phyloP scores from a whole-genome alignment of 2,329 filamentous ascomycete genomes.

The Sporothrix brasiliensis region DNA sequence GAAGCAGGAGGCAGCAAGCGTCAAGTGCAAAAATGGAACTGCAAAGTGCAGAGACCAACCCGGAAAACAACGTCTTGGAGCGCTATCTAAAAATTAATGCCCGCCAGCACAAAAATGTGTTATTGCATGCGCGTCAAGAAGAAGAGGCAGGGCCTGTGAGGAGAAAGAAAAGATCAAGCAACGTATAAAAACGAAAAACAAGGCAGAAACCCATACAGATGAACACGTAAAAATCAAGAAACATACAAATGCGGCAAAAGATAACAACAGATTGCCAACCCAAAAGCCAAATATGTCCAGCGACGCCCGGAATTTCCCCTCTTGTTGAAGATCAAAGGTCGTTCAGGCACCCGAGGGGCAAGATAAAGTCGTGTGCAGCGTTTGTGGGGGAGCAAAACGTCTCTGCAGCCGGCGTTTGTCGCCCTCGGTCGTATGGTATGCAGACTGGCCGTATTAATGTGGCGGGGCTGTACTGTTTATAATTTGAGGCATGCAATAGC shows the following conservation, averaged over 20 bases:
- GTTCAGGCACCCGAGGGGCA: neutral
- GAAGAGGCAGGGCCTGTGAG: conserved; percentile 18
- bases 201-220: conserved; percentile 4
- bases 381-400: neutral
- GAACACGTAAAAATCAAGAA: neutral
- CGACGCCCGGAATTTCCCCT: neutral
- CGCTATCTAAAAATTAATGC: conserved; percentile 21
- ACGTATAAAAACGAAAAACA: neutral
- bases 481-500: neutral
- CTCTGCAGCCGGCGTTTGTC: conserved; percentile 6
- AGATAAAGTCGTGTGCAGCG: neutral
- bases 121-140: conserved; percentile 1
- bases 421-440: neutral
- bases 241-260: neutral
- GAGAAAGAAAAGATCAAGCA: neutral
- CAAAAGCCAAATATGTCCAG: conserved; percentile 7
- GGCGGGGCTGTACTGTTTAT: neutral
- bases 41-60: neutral
- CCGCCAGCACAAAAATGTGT: neutral
- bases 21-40: neutral
- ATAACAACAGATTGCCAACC: conserved; percentile 18
- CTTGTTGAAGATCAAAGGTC: conserved; percentile 27
- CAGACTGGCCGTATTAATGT: conserved; percentile 1
- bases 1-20: neutral
- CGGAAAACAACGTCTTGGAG: neutral